Conservation (phyloP, 2,329 filamentous ascomycete species). For the Thelonectria blattea region DNA sequence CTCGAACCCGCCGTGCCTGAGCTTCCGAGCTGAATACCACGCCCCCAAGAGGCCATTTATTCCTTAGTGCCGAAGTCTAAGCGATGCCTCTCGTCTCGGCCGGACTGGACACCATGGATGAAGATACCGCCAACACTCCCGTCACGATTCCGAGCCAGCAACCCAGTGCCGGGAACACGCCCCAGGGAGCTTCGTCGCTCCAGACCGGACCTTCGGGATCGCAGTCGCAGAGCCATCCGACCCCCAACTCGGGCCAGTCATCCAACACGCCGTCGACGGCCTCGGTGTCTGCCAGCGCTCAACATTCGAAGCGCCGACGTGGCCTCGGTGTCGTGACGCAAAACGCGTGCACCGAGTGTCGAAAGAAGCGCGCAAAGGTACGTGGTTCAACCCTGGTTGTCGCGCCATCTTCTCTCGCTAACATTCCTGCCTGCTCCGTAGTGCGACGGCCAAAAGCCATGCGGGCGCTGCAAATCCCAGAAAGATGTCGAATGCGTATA, state of each 20-base stretch:
- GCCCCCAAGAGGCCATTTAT: neutral
- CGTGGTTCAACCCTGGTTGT: conserved; percentile 16
- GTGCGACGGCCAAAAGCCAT: conserved; percentile 66
- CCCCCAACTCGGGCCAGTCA: conserved; percentile 38
- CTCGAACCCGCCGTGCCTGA: conserved; percentile 22
- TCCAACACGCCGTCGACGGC: conserved; percentile 36
- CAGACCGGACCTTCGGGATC: conserved; percentile 29
- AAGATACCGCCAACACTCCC: conserved; percentile 41
- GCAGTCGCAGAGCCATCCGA: conserved; percentile 40
- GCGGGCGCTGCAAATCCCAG: conserved; percentile 60
- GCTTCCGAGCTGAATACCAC: conserved; percentile 26
- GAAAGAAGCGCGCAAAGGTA: conserved; percentile 68
- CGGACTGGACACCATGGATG: conserved; percentile 39
- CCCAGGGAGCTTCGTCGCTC: conserved; percentile 37
- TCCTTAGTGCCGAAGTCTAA: conserved; percentile 4
- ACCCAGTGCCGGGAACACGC: conserved; percentile 43
- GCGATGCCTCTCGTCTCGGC: conserved; percentile 13
- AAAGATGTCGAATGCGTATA: conserved; percentile 64
- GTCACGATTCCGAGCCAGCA: conserved; percentile 40
- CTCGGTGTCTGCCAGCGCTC: conserved; percentile 32
- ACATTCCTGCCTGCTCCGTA: conserved; percentile 36
- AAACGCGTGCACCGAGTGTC: conserved; percentile 66
- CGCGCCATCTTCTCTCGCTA: conserved; percentile 13
- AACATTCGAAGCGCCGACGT: conserved; percentile 58
- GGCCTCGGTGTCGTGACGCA: conserved; percentile 63